Base-by-base conservation (phyloP, 306 rosid species). In the Neltuma alba region DNA sequence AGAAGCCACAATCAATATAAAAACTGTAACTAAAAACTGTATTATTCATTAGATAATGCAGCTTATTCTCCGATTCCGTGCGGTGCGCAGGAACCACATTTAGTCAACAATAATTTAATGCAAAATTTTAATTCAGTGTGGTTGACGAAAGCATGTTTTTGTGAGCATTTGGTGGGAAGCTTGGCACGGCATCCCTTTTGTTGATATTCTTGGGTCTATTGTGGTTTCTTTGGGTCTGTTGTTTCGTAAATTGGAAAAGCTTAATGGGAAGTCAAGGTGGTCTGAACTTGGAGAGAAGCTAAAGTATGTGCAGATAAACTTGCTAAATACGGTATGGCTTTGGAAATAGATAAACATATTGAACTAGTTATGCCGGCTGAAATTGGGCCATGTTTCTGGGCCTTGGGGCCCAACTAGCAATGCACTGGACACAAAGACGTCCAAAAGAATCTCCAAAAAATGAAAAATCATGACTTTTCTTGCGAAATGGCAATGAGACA, bases 1-100 rank as follows among this genome's bases (percentile, higher is more conserved):
- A 78, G 36, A 37, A 70, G 47, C 36, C 77, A 71, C 71, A 83
- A 76, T 54, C 27, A 52, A 52, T 52, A 52, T 52, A n/a, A 52
- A 52, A 20, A 7, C 60, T 52, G 12, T n/a, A 52, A 52, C 60
- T 6, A 47, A 47, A 15, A 16, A 5, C 21, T 47, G 54, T 5
- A 4, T 47, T 47, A 47, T 47, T 45, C 54, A 47, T 16, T 15
- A 47, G n/a, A 47, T n/a, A 47, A 47, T n/a, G 6, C n/a, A 5
- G 27, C 28, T 7, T 52, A 20, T 52, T 47, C n/a, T 47, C 54
- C 15, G 7, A 18, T 13, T 47, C 54, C 16, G 54, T 5, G 21
- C 54, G 5, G 2, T 47, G 54, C 7, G 16, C 8, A 5, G 54
- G 54, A 47, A 15, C n/a, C 54, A 1, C 54, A 16, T 47, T n/a